Evolutionary conservation across 164 flowering plant species (phyloP).

Genomic region (Vitis cinerea): DNA sequence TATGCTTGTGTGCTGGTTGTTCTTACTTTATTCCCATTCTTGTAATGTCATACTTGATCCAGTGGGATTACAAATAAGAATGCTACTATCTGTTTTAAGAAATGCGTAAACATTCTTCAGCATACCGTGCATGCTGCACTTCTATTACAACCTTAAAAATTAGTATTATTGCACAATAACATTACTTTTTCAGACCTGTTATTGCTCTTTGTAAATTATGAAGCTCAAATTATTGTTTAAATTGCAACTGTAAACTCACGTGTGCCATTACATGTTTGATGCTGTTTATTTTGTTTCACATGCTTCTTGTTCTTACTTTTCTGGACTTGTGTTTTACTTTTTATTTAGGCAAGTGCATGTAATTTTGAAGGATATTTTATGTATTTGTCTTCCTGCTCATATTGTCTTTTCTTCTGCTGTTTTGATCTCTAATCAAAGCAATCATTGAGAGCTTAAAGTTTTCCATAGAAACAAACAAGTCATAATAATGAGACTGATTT

Average conservation of each 20-base stretch:
- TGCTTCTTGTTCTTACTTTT: neutral
- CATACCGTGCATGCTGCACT: neutral
- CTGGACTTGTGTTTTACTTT: neutral
- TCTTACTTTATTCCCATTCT: neutral
- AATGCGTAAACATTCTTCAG: neutral
- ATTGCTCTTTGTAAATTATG: neutral
- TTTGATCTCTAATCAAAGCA: neutral
- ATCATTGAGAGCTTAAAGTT: neutral
- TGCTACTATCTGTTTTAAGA: neutral
- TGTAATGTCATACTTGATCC: neutral
- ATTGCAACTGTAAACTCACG: too few species aligned
- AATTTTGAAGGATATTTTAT: neutral
- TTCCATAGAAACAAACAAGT: neutral
- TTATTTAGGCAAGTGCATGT: neutral
- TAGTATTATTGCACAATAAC: too few species aligned
- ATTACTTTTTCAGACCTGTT: neutral
- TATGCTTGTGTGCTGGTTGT: neutral
- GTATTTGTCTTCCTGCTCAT: neutral
- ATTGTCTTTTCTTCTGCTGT: neutral
- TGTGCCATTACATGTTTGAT: too few species aligned
- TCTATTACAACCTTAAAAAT: neutral
- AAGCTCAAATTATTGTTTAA: neutral
- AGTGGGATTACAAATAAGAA: neutral
- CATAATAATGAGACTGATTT: constrained; percentile 10
- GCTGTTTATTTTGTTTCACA: neutral